These are phyloP conservation scores for Neonectria sp. DNA, from an alignment of 2,329 filamentous ascomycete species.

Conservation along the genomic window DNA sequence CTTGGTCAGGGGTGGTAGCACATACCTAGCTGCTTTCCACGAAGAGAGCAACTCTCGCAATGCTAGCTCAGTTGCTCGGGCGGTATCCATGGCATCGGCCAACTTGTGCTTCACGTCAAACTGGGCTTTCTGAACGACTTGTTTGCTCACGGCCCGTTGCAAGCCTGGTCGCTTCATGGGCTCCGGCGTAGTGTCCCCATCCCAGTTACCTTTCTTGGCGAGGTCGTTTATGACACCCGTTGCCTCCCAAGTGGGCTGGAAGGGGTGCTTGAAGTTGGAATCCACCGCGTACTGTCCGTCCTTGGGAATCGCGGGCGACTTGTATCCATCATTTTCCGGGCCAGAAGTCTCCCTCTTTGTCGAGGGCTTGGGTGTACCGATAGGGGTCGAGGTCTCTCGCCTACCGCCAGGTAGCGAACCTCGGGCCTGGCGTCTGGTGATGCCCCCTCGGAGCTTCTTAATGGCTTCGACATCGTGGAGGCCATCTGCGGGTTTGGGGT, in stretches of 20 bases:
- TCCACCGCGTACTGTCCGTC: constrained; percentile 61
- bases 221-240: constrained; percentile 86
- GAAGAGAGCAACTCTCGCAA: constrained; percentile 86
- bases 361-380: constrained; percentile 63
- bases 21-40: constrained; percentile 86
- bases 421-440: constrained; percentile 88
- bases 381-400: constrained; percentile 72
- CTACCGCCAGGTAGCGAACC: constrained; percentile 70
- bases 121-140: constrained; percentile 71
- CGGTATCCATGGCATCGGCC: constrained; percentile 82
- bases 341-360: constrained; percentile 57
- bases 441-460: constrained; percentile 83
- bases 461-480: constrained; percentile 94
- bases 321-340: constrained; percentile 57
- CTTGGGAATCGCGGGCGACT: constrained; percentile 58
- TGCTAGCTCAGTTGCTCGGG: constrained; percentile 86
- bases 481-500: constrained; percentile 89
- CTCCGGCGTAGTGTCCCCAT: constrained; percentile 54
- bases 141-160: constrained; percentile 64
- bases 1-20: constrained; percentile 27
- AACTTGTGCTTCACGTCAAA: constrained; percentile 75
- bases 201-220: constrained; percentile 58
- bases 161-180: constrained; percentile 53
- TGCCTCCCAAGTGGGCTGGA: constrained; percentile 79
- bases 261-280: constrained; percentile 63